These are phyloP conservation scores for Backusella australiensis DNA, from an alignment of 192 early-diverging fungal species.

Conservation along the genomic window DNA sequence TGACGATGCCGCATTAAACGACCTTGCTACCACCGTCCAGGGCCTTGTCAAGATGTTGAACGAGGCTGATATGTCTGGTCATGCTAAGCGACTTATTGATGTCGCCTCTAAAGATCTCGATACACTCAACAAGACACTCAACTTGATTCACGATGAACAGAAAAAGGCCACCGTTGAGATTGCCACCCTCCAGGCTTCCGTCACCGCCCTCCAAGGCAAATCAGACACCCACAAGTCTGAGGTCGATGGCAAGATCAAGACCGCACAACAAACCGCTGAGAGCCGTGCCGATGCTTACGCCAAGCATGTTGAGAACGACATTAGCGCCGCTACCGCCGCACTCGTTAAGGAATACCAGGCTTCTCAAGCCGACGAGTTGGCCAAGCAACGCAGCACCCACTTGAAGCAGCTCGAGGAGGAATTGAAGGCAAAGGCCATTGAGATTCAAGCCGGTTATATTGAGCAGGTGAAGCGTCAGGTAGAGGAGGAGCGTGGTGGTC, in stretches of 20 bases:
- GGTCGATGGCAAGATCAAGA: slow-evolving; percentile 47
- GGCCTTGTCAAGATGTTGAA: slow-evolving; percentile 24
- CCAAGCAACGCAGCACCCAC: slow-evolving; percentile 15
- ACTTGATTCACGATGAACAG: slow-evolving; percentile 43
- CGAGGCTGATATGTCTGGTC: slow-evolving; percentile 38
- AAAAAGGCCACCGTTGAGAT: slow-evolving; percentile 31
- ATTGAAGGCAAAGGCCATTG: slow-evolving; percentile 60
- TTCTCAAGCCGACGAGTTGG: slow-evolving; percentile 9
- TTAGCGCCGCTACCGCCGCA: slow-evolving; percentile 15
- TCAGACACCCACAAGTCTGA: slow-evolving; percentile 56
- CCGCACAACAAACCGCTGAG: slow-evolving; percentile 44
- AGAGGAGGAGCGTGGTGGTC: slow-evolving; percentile 87
- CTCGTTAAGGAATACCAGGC: slow-evolving; percentile 9
- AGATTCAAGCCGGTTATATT: slow-evolving; percentile 72
- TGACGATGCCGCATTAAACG: slow-evolving; percentile 9
- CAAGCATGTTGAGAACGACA: slow-evolving; percentile 30
- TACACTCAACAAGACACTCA: slow-evolving; percentile 42
- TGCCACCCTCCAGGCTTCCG: slow-evolving; percentile 28
- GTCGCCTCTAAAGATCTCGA: slow-evolving; percentile 54
- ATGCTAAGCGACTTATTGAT: slow-evolving; percentile 57
- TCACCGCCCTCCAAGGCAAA: slow-evolving; percentile 14
- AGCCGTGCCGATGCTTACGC: slow-evolving; percentile 48
- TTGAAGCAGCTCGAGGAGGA: slow-evolving; percentile 48
- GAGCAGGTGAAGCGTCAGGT: slow-evolving; percentile 75
- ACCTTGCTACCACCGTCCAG: slow-evolving; percentile 29